Percentiles rank a stretch among this genome's conserved stretches.
Evolutionary conservation across 2,329 filamentous ascomycete genomes (phyloP).

Genomic region (Cercospora sojina): DNA sequence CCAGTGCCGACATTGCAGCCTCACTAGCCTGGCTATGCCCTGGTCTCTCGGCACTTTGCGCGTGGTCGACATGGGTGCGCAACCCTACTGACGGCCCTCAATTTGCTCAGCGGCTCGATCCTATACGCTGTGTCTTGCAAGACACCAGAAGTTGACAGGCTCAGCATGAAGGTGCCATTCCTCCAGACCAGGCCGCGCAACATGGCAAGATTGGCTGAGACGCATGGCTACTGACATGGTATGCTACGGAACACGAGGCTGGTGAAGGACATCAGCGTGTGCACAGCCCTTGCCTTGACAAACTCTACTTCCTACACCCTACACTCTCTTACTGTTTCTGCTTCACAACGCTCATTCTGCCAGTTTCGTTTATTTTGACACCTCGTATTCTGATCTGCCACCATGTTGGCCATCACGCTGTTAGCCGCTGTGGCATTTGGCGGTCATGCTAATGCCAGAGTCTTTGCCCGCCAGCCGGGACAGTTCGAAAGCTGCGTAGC

Average conservation of each 20-base stretch:
- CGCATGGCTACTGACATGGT: not conserved
- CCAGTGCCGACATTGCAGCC: not conserved
- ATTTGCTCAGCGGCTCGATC: not conserved
- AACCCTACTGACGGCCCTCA: not conserved
- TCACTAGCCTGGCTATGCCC: not conserved
- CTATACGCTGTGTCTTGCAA: not conserved
- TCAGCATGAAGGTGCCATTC: constrained; percentile 1
- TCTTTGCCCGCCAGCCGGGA: not conserved
- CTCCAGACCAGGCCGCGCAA: not conserved
- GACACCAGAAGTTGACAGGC: not conserved
- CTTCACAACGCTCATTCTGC: not conserved
- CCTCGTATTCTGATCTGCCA: constrained; percentile 6
- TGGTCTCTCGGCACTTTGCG: not conserved
- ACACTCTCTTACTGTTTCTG: not conserved
- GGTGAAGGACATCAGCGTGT: not conserved
- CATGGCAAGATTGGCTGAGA: not conserved
- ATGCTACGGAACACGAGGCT: not conserved
- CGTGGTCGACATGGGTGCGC: not conserved
- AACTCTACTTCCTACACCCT: not conserved
- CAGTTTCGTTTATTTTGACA: not conserved
- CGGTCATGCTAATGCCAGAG: constrained; percentile 1
- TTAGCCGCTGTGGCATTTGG: constrained; percentile 5
- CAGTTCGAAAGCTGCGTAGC: constrained; percentile 13
- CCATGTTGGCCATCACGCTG: constrained; percentile 2
- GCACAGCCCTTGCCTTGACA: not conserved